Evolutionary conservation across 2,329 filamentous ascomycete genomes (phyloP).

Genomic region (Orbilia blumenaviensis): DNA sequence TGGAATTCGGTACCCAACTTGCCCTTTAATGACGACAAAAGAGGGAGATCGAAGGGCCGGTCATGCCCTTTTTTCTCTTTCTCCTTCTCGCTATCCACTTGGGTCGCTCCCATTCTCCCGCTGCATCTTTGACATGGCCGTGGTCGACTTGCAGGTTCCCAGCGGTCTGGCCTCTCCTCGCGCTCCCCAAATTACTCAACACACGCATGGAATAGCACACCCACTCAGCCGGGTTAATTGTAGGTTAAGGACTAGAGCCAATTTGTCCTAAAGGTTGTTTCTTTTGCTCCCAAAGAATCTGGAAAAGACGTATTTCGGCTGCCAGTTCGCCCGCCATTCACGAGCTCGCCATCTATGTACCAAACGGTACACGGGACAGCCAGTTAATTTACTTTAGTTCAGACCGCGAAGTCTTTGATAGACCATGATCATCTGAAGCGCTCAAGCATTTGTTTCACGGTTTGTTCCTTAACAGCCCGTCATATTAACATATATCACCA

Average conservation of each 20-base stretch:
- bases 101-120: conserved; percentile 53
- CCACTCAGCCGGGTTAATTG: conserved; percentile 45
- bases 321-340: conserved; percentile 10
- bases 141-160: conserved; percentile 39
- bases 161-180: conserved; percentile 32
- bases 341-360: conserved; percentile 45
- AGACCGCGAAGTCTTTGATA: conserved; percentile 17
- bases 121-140: conserved; percentile 51
- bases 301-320: conserved; percentile 6
- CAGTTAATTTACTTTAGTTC: conserved; percentile 38
- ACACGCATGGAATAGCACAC: conserved; percentile 43
- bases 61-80: background rate
- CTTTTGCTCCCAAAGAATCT: background rate
- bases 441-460: conserved; percentile 41
- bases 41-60: conserved; percentile 40
- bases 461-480: conserved; percentile 48
- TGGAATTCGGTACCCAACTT: conserved; percentile 46
- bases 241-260: conserved; percentile 23
- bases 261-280: conserved; percentile 16
- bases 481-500: conserved; percentile 34
- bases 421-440: conserved; percentile 25
- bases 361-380: conserved; percentile 16
- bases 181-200: conserved; percentile 52
- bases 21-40: conserved; percentile 43
- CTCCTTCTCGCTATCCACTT: conserved; percentile 38